Conservation (phyloP, 257 asterid species). For the Hygrophila difformis region DNA sequence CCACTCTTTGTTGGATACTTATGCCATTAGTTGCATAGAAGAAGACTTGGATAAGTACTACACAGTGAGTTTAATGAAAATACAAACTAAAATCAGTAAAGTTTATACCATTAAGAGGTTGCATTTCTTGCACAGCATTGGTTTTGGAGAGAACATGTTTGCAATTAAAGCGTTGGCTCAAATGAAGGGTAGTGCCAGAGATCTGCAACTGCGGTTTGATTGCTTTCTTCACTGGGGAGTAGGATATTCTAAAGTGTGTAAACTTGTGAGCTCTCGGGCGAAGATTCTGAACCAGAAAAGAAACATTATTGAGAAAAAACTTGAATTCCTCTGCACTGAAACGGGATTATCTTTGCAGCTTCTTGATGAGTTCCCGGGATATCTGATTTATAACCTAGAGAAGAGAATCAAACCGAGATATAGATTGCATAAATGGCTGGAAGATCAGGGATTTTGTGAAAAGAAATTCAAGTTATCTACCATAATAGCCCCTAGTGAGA, state of each 20-base stretch:
- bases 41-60: constrained; percentile 36
- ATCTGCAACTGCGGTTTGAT: constrained; percentile 46
- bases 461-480: constrained; percentile 41
- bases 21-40: constrained; percentile 15
- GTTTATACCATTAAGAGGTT: constrained; percentile 24
- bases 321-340: constrained; percentile 39
- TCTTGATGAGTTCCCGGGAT: constrained; percentile 52
- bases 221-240: constrained; percentile 41
- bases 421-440: constrained; percentile 44
- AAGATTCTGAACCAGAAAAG: constrained; percentile 49
- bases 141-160: constrained; percentile 53
- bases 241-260: constrained; percentile 41
- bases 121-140: constrained; percentile 44
- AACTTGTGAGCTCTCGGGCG: constrained; percentile 24
- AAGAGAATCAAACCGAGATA: constrained; percentile 56
- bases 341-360: constrained; percentile 36
- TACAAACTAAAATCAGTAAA: constrained; percentile 28
- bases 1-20: constrained; percentile 30
- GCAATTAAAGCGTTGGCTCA: constrained; percentile 31
- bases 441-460: constrained; percentile 32
- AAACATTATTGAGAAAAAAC: constrained; percentile 28
- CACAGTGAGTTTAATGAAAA: constrained; percentile 19
- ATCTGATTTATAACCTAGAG: constrained; percentile 52
- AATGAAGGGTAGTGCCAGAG: constrained; percentile 27
- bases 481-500: constrained; percentile 52